phyloP scores from a whole-genome alignment of 148 eudicot genomes.

The Chenopodium berlandieri region DNA sequence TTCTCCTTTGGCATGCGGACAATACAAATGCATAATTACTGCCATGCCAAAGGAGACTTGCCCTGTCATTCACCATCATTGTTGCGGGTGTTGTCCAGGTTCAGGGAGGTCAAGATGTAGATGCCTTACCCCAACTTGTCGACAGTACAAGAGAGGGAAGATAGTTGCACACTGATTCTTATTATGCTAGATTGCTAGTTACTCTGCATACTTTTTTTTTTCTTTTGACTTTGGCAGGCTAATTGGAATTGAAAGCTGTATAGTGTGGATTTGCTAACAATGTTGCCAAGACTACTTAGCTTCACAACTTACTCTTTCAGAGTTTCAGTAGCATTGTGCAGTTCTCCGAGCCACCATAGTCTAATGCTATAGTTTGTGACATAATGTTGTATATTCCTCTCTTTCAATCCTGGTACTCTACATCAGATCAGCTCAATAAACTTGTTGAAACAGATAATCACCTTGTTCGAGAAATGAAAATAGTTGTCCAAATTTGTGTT shows the following conservation, averaged over 20 bases:
- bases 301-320: neutral
- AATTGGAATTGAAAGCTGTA: too few species aligned
- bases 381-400: neutral
- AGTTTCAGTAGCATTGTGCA: neutral
- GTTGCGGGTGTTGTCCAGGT: too few species aligned
- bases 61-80: slow-evolving; percentile 30
- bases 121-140: too few species aligned
- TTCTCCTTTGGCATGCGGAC: slow-evolving; percentile 31
- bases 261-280: too few species aligned
- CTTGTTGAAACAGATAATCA: neutral
- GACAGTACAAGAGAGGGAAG: too few species aligned
- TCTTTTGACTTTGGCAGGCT: too few species aligned
- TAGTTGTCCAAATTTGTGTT: neutral
- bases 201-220: too few species aligned
- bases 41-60: slow-evolving; percentile 36
- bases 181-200: too few species aligned
- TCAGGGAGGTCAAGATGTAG: too few species aligned
- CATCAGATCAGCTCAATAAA: neutral
- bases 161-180: too few species aligned
- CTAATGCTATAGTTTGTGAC: neutral
- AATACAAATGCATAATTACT: neutral
- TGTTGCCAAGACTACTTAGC: too few species aligned
- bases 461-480: neutral
- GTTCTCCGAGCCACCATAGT: neutral
- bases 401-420: neutral